Evolutionary conservation across 2,329 filamentous ascomycete genomes (phyloP).

Genomic region (Fusarium torulosum): DNA sequence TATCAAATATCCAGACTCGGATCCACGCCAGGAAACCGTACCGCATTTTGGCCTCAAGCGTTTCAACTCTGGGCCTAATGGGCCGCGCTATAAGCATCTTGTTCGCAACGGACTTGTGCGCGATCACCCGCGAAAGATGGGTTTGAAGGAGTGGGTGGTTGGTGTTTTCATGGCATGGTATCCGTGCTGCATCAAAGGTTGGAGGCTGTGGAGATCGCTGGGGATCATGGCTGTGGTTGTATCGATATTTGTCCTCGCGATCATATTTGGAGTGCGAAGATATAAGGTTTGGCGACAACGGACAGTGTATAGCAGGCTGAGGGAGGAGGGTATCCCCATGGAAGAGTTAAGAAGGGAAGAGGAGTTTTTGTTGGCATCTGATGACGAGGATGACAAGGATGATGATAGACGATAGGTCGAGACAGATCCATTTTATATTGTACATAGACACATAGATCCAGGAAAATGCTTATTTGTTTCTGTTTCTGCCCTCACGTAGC

Average conservation of each 20-base stretch:
- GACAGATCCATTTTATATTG: neutral
- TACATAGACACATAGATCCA: neutral
- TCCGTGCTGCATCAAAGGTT: slow-evolving; percentile 53
- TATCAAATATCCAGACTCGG: slow-evolving; percentile 46
- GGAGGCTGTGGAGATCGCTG: slow-evolving; percentile 50
- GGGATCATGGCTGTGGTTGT: slow-evolving; percentile 31
- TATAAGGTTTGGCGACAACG: slow-evolving; percentile 18
- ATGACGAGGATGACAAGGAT: slow-evolving; percentile 10
- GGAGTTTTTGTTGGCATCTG: slow-evolving; percentile 35
- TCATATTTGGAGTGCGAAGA: slow-evolving; percentile 23
- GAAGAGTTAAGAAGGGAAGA: slow-evolving; percentile 54
- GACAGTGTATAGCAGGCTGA: slow-evolving; percentile 39
- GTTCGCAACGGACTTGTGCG: slow-evolving; percentile 51
- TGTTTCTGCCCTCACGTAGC: neutral
- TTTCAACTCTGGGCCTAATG: slow-evolving; percentile 51
- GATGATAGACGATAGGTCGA: slow-evolving; percentile 6
- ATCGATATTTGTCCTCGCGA: slow-evolving; percentile 15
- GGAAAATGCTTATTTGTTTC: neutral
- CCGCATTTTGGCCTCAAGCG: slow-evolving; percentile 52
- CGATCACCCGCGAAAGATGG: slow-evolving; percentile 38
- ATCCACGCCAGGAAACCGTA: slow-evolving; percentile 51
- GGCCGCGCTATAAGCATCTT: slow-evolving; percentile 51
- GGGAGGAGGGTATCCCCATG: slow-evolving; percentile 44
- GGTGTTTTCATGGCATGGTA: slow-evolving; percentile 49
- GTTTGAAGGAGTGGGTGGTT: slow-evolving; percentile 50